Conservation (phyloP, 2,329 filamentous ascomycete species). For the Verticillium zaregamsianum region DNA sequence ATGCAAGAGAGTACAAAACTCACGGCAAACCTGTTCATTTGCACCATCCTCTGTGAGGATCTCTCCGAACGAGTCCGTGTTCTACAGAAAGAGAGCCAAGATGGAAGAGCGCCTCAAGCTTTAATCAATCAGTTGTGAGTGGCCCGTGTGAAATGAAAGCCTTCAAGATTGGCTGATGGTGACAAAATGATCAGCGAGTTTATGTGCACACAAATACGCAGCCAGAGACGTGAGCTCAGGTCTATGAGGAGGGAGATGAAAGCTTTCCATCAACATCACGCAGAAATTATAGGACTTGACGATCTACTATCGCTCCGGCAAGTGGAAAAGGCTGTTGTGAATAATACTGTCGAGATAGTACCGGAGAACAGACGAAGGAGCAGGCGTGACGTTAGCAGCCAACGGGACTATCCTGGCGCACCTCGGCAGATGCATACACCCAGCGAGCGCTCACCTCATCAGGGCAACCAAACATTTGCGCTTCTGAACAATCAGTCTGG, state of each 20-base stretch:
- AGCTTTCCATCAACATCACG: background rate
- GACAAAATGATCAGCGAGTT: background rate
- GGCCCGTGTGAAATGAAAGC: background rate
- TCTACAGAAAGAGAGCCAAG: background rate
- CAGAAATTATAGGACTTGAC: background rate
- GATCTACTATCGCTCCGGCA: background rate
- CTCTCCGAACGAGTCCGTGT: background rate
- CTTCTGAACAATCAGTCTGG: no score
- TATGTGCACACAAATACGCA: background rate
- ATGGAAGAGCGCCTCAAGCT: background rate
- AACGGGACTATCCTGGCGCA: background rate
- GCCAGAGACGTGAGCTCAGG: background rate
- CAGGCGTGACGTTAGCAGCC: background rate
- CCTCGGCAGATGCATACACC: background rate
- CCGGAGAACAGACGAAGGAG: background rate
- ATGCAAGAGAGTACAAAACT: background rate
- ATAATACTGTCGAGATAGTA: background rate
- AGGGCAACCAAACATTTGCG: background rate
- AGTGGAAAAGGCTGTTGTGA: background rate
- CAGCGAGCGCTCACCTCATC: background rate
- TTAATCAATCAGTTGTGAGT: background rate
- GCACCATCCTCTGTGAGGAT: background rate
- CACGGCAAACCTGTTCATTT: background rate
- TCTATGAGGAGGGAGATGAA: background rate
- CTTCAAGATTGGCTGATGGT: background rate